Evolutionary conservation across 176 grass and related monocot species (phyloP), one percentile per base, ranked within the genome.

Genomic region (Oryza meyeriana): DNA sequence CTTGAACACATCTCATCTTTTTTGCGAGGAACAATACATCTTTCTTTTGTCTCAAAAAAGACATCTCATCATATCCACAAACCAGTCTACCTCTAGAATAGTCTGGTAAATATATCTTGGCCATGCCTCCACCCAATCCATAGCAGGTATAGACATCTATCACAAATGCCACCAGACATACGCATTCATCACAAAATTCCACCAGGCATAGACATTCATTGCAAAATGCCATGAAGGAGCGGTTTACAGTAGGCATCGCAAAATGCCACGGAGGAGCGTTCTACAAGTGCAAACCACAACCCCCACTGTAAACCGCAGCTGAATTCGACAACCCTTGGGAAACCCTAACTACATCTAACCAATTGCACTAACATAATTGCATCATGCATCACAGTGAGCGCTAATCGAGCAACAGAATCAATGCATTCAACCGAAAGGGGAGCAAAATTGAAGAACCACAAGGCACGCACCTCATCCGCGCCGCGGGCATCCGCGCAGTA

Each of bases 271-370:
- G n/a, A 24, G 22, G 58, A 26, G 48, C 5, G n/a, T 26, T 71
- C 62, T 59, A 59, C 42, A 74, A 69, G 73, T 64, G 55, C 71
- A 77, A 6, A 33, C 57, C 33, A 78, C 24, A 39, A 52, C 83
- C 25, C 30, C 20, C 29, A 79, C 12, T 55, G 78, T 13, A 24
- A 82, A 58, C 32, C 44, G 27, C 12, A 16, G 17, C 36, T 10
- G 39, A 61, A 87, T 40, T 14, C 61, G 13, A 1, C 58, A 64
- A 4, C 16, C 25, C 22, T 18, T 18, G 38, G 1, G 28, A 62
- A 66, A 17, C 28, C 30, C 31, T 55, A 78, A 45, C n/a, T 66
- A 66, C 71, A 86, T 85, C 73, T 82, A 33, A 32, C 30, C 34
- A 41, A 34, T 57, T 71, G 13, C 40, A 63, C 42, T 57, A 45